phyloP scores from a whole-genome alignment of 2,329 filamentous ascomycete genomes.

The Botrytis fragariae region DNA sequence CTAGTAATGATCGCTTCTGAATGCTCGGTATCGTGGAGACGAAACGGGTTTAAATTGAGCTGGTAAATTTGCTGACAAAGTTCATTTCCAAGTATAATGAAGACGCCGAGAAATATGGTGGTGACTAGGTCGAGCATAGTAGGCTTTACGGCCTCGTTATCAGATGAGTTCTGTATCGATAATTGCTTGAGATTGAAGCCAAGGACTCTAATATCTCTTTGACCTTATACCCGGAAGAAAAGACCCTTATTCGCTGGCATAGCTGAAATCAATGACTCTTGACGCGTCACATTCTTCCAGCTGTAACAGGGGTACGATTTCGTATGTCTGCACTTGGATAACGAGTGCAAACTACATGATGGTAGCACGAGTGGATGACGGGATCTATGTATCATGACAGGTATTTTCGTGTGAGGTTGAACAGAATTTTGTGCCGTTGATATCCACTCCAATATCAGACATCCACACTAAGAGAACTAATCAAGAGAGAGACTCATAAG shows the following conservation, averaged over 20 bases:
- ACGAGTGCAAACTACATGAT: background rate
- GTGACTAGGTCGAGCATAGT: conserved; percentile 16
- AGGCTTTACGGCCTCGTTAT: background rate
- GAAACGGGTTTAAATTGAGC: background rate
- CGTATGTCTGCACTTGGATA: background rate
- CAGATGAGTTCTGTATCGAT: background rate
- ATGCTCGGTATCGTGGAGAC: background rate
- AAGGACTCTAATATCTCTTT: background rate
- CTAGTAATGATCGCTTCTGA: background rate
- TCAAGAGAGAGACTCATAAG: background rate
- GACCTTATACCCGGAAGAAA: background rate
- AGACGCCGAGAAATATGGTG: conserved; percentile 2
- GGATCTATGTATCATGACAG: conserved; percentile 11
- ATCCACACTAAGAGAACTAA: background rate
- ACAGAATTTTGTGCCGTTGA: conserved; percentile 2
- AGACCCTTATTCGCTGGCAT: background rate
- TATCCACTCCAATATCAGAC: background rate
- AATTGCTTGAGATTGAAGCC: background rate
- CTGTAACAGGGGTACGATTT: background rate
- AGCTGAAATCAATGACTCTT: background rate
- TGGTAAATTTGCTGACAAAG: background rate
- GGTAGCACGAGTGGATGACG: conserved; percentile 5
- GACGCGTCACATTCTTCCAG: background rate
- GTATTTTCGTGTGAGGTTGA: background rate
- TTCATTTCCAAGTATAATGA: conserved; percentile 8